phyloP scores from a whole-genome alignment of 2,329 filamentous ascomycete species.

The Thelonectria olida region DNA sequence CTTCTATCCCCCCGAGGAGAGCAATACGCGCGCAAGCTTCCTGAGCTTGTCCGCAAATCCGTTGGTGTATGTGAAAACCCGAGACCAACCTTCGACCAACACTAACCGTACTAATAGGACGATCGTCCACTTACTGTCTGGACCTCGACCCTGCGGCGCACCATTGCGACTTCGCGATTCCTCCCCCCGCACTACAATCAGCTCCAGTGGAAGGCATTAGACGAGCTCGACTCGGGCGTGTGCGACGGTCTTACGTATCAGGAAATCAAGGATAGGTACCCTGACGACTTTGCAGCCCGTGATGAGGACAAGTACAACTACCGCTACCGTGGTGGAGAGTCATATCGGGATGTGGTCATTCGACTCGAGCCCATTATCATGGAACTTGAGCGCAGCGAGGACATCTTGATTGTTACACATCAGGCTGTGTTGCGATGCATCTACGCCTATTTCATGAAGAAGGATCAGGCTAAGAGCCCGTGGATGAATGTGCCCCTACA shows the following conservation, averaged over 20 bases:
- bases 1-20: conserved; percentile 87
- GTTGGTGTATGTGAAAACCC: conserved; percentile 73
- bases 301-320: conserved; percentile 99
- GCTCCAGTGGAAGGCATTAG: conserved; percentile 97
- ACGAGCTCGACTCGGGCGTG: conserved; percentile 95
- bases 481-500: conserved; percentile 99
- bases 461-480: conserved; percentile 88
- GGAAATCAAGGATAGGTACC: conserved; percentile 90
- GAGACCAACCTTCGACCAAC: not conserved
- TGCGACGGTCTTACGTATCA: conserved; percentile 97
- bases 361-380: conserved; percentile 99
- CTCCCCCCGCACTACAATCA: conserved; percentile 87
- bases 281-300: conserved; percentile 93
- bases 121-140: conserved; percentile 70
- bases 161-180: conserved; percentile 89
- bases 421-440: conserved; percentile 97
- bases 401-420: conserved; percentile 97
- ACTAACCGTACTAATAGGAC: conserved; percentile 52
- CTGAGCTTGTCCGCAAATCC: conserved; percentile 84
- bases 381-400: conserved; percentile 95
- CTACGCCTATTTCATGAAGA: conserved; percentile 99
- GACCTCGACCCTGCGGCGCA: conserved; percentile 76
- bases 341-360: conserved; percentile 95
- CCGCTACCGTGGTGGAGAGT: conserved; percentile 95
- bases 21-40: conserved; percentile 85